Conservation (phyloP, 805 yeast genomes). For the Hanseniaspora lindneri region DNA sequence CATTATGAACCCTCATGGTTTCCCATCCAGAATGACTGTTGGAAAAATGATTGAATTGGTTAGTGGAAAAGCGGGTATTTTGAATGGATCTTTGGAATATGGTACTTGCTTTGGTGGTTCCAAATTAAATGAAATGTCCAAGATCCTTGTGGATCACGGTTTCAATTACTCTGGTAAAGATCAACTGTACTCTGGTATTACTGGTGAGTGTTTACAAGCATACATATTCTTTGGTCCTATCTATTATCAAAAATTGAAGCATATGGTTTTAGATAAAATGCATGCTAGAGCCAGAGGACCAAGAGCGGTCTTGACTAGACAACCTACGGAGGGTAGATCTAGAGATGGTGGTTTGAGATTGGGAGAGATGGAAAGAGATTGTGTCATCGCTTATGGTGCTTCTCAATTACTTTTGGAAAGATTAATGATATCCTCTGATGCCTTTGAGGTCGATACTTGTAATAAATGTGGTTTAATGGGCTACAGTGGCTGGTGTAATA, state of each 20-base stretch:
- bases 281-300: constrained; percentile 99
- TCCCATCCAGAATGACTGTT: constrained; percentile 99
- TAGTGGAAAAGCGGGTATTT: constrained; percentile 94
- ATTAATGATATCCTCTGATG: constrained; percentile 93
- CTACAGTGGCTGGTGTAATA: constrained; percentile 94
- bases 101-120: constrained; percentile 99
- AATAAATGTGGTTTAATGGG: constrained; percentile 94
- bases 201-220: constrained; percentile 95
- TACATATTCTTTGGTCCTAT: constrained; percentile 98
- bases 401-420: constrained; percentile 87
- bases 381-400: constrained; percentile 98
- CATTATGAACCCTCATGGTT: constrained; percentile 98
- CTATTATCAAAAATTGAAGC: constrained; percentile 94
- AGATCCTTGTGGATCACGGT: constrained; percentile 79
- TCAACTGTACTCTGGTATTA: constrained; percentile 92
- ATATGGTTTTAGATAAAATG: constrained; percentile 98
- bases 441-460: constrained; percentile 94
- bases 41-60: constrained; percentile 96
- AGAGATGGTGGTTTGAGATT: constrained; percentile 97
- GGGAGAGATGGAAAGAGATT: constrained; percentile 99
- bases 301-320: constrained; percentile 92
- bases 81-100: constrained; percentile 80
- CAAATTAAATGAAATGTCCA: constrained; percentile 88
- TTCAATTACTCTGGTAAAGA: constrained; percentile 93
- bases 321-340: constrained; percentile 97